Evolutionary conservation across 352 stramenopile species (phyloP).

Genomic region (Globisporangium echinulatum): DNA sequence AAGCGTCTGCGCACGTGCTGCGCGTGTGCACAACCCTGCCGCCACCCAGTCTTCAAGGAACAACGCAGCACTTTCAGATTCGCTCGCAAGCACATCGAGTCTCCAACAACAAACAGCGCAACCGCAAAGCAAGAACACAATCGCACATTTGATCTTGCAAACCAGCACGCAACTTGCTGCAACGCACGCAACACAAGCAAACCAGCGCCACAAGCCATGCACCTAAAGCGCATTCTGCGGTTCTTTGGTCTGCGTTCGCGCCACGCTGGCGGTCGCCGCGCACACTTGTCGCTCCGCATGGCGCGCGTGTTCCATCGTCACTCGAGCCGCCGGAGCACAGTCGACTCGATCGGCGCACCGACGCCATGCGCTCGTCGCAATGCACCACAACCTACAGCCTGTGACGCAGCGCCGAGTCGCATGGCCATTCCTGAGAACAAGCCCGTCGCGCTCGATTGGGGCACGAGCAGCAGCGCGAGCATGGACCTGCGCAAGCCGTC

Average conservation of each 20-base stretch:
- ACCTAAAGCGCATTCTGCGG: constrained; percentile 11
- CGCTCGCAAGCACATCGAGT: too few relatives aligned
- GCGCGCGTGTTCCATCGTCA: background rate
- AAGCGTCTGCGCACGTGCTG: too few relatives aligned
- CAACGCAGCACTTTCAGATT: too few relatives aligned
- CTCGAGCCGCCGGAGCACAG: background rate
- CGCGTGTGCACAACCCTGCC: too few relatives aligned
- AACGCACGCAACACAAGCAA: background rate
- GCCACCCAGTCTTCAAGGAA: too few relatives aligned
- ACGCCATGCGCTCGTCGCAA: background rate
- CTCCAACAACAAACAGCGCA: too few relatives aligned
- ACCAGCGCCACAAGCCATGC: constrained; percentile 1
- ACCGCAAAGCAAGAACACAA: too few relatives aligned
- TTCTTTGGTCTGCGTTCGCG: constrained; percentile 15
- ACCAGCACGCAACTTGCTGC: background rate
- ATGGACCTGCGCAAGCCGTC: constrained; percentile 9
- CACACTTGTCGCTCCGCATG: constrained; percentile 7
- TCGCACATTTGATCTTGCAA: background rate
- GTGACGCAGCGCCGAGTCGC: background rate
- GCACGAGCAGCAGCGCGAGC: constrained; percentile 7
- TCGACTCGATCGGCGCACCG: background rate
- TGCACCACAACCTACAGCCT: background rate
- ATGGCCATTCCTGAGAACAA: constrained; percentile 14
- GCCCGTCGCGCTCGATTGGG: constrained; percentile 10
- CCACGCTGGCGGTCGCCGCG: constrained; percentile 4